These are phyloP conservation scores for Coemansia sp. DNA, from an alignment of 192 early-diverging fungal genomes.

Conservation along the genomic window DNA sequence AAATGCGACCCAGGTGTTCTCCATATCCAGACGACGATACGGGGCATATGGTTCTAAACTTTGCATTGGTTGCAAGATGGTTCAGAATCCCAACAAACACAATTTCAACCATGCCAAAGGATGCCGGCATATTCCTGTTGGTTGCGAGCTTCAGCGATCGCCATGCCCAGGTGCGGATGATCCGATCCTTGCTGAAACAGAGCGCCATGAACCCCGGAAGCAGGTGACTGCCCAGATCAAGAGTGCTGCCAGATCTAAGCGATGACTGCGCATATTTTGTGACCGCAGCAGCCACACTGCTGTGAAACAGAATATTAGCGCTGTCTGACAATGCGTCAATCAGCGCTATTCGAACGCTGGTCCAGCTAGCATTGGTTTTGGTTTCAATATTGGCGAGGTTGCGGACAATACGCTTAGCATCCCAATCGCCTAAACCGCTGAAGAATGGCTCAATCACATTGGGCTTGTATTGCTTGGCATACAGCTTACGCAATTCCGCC, in stretches of 20 bases:
- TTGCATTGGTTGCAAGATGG: background rate
- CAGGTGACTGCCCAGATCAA: constrained; percentile 25
- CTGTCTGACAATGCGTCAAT: constrained; percentile 29
- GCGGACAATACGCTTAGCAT: constrained; percentile 27
- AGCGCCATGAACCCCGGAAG: constrained; percentile 36
- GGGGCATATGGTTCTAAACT: background rate
- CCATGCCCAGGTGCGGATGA: constrained; percentile 29
- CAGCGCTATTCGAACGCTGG: constrained; percentile 12
- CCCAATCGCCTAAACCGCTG: constrained; percentile 28
- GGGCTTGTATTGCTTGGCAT: constrained; percentile 23
- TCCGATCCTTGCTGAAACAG: constrained; percentile 17
- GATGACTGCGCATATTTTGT: constrained; percentile 16
- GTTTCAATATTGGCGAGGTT: constrained; percentile 9
- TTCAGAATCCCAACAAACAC: constrained; percentile 24
- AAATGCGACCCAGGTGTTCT: background rate
- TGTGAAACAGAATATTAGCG: constrained; percentile 20
- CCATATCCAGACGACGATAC: constrained; percentile 2
- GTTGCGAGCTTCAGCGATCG: constrained; percentile 30
- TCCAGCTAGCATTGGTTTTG: constrained; percentile 9
- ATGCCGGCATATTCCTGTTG: constrained; percentile 11
- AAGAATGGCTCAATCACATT: constrained; percentile 23
- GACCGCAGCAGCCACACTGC: constrained; percentile 12
- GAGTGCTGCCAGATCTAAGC: constrained; percentile 8
- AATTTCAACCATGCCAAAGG: background rate
- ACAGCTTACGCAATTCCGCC: constrained; percentile 15